A percentile compares a stretch with the other conserved stretches of the same genome.
Conservation (phyloP, 495 filamentous ascomycete species). For the Gamarada debralockiae region DNA sequence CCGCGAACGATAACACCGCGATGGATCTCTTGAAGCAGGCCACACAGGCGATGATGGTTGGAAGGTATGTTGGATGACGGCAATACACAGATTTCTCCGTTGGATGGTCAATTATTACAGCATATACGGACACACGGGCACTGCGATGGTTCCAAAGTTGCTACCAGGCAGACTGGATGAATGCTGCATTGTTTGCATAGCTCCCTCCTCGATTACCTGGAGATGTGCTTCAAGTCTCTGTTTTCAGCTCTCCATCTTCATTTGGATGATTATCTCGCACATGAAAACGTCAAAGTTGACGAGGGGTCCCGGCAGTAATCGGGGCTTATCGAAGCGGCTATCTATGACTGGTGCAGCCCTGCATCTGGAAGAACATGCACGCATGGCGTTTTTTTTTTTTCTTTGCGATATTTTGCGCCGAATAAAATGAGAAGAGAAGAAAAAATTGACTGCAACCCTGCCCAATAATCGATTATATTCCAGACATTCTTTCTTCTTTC, state of each 20-base stretch:
- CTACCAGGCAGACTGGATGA: no score
- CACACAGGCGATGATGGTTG: slow-evolving; percentile 55
- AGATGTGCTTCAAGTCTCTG: no score
- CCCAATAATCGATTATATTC: neutral
- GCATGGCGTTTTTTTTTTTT: slow-evolving; percentile 8
- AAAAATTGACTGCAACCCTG: no score
- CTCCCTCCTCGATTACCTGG: no score
- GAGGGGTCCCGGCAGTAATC: slow-evolving; percentile 21
- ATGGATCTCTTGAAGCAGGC: slow-evolving; percentile 49
- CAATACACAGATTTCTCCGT: neutral
- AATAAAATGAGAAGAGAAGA: neutral
- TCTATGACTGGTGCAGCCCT: slow-evolving; percentile 16
- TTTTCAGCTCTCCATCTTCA: no score
- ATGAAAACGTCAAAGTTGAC: slow-evolving; percentile 25
- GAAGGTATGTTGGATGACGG: slow-evolving; percentile 41
- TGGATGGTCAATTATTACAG: neutral
- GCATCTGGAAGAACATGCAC: slow-evolving; percentile 9
- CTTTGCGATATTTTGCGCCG: slow-evolving; percentile 1
- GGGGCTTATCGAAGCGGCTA: slow-evolving; percentile 26
- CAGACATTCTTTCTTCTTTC: neutral
- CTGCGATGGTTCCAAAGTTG: no score
- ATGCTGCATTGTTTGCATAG: no score
- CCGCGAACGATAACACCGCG: slow-evolving; percentile 14
- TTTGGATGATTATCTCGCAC: no score
- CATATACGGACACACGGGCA: neutral